Base-by-base conservation (phyloP, 768 basidiomycete species). In the Gloeopeniophorella convolvens region DNA sequence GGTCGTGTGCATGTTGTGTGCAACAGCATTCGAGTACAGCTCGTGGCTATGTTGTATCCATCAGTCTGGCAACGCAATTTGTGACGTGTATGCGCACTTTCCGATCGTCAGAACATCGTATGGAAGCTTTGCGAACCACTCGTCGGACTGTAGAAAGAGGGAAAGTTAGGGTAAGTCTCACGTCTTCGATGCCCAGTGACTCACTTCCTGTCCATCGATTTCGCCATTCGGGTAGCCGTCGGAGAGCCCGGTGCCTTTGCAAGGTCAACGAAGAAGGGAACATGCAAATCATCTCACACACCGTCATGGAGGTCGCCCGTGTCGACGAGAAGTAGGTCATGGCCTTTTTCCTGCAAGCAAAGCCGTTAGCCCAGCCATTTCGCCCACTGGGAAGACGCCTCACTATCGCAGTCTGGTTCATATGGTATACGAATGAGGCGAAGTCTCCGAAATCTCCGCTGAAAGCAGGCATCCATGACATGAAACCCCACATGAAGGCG, bases 61-160 rank as follows among this genome's bases (percentile, higher is more conserved):
- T 15, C 21, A 18, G n/a, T 31, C 0, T 1, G 21, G 11, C 3
- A 20, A 20, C 1, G 8, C 12, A 21, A 11, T 13, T 24, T 34
- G 37, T 31, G 32, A 15, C 21, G 66, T 83, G 33, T 60, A 83
- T n/a, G n/a, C n/a, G n/a, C n/a, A n/a, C 79, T 93, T 93, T 60
- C 91, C 90, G 42, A 92, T 89, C 3, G 87, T 69, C 63, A 91
- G 76, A 3, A 89, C 60, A 61, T 95, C 92, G 61, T 90, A 93
- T 0, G 84, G 83, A 15, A 94, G 71, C 48, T 78, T 66, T 23
- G 76, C 67, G 57, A 93, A 70, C 65, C 89, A 82, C 61, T 83
- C 68, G 63, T 89, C 87, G 11, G 85, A 68, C 83, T 86, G 48
- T n/a, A n/a, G n/a, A n/a, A n/a, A n/a, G 13, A 37, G 1, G 18